phyloP scores from a whole-genome alignment of 352 stramenopile species.

The Phytopythium mirpurense region DNA sequence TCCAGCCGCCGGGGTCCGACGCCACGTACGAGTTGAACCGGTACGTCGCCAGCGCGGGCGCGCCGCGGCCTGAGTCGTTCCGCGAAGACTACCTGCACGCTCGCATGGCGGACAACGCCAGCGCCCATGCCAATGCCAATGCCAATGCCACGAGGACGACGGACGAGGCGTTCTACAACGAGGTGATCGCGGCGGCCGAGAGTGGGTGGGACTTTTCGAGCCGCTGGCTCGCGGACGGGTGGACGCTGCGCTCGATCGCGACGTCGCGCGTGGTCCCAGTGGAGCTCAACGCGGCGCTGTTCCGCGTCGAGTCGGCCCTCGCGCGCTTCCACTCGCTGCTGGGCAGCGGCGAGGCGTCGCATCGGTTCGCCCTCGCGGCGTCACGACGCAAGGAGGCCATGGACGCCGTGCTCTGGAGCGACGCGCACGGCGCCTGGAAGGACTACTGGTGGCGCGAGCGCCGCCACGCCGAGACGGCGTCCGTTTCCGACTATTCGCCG shows the following conservation, averaged over 20 bases:
- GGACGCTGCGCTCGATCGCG: constrained; percentile 61
- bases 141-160: constrained; percentile 52
- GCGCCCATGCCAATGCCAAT: constrained; percentile 15
- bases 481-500: constrained; percentile 66
- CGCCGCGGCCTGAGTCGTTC: constrained; percentile 84
- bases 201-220: constrained; percentile 91
- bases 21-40: constrained; percentile 58
- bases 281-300: constrained; percentile 84
- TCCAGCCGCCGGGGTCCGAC: constrained; percentile 18
- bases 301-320: constrained; percentile 69
- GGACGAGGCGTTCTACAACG: constrained; percentile 68
- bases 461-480: constrained; percentile 32
- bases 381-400: constrained; percentile 46
- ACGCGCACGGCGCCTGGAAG: constrained; percentile 50
- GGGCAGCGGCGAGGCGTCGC: constrained; percentile 26
- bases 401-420: constrained; percentile 66
- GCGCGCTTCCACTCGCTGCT: constrained; percentile 51
- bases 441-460: constrained; percentile 58
- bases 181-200: constrained; percentile 81
- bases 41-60: constrained; percentile 66
- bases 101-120: constrained; percentile 17
- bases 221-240: constrained; percentile 61
- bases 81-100: constrained; percentile 52
- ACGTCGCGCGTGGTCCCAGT: constrained; percentile 72
- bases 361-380: constrained; percentile 41